Conservation (phyloP, 768 basidiomycete species). For the Rhodotorula babjevae region DNA sequence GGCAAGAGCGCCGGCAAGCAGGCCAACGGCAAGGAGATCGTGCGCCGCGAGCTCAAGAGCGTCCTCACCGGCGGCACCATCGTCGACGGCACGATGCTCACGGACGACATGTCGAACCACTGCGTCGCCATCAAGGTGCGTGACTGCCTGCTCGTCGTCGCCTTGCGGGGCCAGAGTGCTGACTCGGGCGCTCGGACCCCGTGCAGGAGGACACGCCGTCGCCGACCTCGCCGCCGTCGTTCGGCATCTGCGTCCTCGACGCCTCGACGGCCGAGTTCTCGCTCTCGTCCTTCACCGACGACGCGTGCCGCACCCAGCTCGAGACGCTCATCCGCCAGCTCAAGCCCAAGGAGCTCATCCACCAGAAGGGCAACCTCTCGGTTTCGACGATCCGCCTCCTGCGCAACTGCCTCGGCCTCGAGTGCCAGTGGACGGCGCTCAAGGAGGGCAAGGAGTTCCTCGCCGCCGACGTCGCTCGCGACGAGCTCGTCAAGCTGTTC, state of each 20-base stretch:
- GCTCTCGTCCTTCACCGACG: constrained; percentile 81
- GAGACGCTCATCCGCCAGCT: constrained; percentile 91
- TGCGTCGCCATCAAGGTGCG: constrained; percentile 75
- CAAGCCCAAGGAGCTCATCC: constrained; percentile 47
- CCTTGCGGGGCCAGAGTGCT: not conserved
- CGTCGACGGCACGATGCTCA: constrained; percentile 79
- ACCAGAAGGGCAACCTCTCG: constrained; percentile 71
- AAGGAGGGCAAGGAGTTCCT: constrained; percentile 73
- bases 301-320: constrained; percentile 81
- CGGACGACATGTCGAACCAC: constrained; percentile 90
- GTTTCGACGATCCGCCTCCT: constrained; percentile 75
- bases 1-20: constrained; percentile 50
- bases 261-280: constrained; percentile 94
- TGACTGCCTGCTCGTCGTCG: not conserved
- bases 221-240: constrained; percentile 47
- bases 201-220: constrained; percentile 35
- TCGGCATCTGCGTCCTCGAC: constrained; percentile 87
- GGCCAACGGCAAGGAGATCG: constrained; percentile 61
- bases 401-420: constrained; percentile 69
- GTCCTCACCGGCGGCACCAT: constrained; percentile 95
- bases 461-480: constrained; percentile 63
- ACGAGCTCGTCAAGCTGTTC: constrained; percentile 66
- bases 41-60: constrained; percentile 83
- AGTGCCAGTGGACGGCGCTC: constrained; percentile 83
- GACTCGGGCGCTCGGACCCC: too few species aligned